phyloP scores from a whole-genome alignment of 345 rosid species.

The Eucalyptus microcorys region DNA sequence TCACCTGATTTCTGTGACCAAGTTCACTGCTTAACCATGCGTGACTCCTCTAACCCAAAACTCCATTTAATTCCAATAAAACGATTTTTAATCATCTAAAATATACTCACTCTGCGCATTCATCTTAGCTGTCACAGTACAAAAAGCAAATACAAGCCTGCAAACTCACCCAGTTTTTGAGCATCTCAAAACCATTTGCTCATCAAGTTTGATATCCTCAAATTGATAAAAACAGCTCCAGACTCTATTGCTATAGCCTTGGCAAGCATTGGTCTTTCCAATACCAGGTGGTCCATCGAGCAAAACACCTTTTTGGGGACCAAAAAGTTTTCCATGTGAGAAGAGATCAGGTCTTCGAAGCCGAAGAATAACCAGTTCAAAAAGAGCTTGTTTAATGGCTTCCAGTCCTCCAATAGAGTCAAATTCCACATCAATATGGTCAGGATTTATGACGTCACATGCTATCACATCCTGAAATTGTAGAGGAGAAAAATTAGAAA shows the following conservation, averaged over 20 bases:
- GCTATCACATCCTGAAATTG: constrained; percentile 80
- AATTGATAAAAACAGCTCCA: constrained; percentile 93
- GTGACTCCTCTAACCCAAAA: neutral
- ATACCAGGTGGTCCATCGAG: constrained; percentile 96
- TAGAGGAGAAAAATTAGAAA: neutral
- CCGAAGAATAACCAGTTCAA: constrained; percentile 88
- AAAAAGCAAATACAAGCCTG: neutral
- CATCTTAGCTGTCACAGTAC: neutral
- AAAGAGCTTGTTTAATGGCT: constrained; percentile 62
- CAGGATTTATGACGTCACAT: constrained; percentile 93
- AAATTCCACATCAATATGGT: constrained; percentile 85
- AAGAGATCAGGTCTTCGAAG: constrained; percentile 83
- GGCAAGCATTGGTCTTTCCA: constrained; percentile 95
- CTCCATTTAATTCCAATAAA: neutral
- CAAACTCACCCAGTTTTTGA: constrained; percentile 81
- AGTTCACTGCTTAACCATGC: neutral
- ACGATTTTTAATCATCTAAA: neutral
- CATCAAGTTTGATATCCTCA: constrained; percentile 76
- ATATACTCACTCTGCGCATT: neutral
- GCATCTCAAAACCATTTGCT: constrained; percentile 99
- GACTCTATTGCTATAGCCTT: constrained; percentile 96
- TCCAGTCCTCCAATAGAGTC: constrained; percentile 86
- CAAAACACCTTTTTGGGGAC: constrained; percentile 91
- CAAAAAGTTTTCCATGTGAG: constrained; percentile 82
- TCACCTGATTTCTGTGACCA: neutral